phyloP scores from a whole-genome alignment of 345 rosid species.

The Eucalyptus urophylla region DNA sequence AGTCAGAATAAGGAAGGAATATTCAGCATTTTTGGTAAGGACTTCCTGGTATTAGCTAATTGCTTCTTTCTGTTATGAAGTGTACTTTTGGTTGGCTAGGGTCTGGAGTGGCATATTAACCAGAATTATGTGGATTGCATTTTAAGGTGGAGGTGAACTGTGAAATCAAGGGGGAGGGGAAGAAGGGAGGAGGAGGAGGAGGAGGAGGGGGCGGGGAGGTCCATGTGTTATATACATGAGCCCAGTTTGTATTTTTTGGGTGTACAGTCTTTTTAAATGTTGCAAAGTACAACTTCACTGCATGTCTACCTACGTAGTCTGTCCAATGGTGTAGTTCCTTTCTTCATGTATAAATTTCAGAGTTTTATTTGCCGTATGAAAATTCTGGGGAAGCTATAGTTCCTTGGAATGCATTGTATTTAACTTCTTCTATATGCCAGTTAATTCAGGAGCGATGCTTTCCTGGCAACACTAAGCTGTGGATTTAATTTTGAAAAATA shows the following conservation, averaged over 20 bases:
- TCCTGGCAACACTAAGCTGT: neutral
- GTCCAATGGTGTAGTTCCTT: neutral
- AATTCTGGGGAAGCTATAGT: neutral
- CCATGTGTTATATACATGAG: neutral
- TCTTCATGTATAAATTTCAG: neutral
- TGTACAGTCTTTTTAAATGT: neutral
- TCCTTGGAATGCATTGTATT: neutral
- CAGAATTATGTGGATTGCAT: neutral
- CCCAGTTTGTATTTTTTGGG: neutral
- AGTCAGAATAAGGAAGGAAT: constrained; percentile 89
- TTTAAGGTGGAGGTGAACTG: neutral
- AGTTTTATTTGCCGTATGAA: neutral
- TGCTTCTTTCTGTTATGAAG: neutral
- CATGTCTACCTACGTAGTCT: neutral
- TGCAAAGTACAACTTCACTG: neutral
- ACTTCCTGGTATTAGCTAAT: neutral
- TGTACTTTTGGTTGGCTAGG: neutral
- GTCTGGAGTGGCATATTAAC: neutral
- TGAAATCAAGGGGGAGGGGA: neutral
- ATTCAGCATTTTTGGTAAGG: constrained; percentile 66
- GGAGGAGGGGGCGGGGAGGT: neutral
- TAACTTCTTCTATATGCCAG: neutral
- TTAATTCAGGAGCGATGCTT: neutral
- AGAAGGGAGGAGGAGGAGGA: too few species aligned
- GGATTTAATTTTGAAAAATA: neutral